phyloP scores from a whole-genome alignment of 1,139 yeast genomes.

The Sugiyamaella xylanicola region DNA sequence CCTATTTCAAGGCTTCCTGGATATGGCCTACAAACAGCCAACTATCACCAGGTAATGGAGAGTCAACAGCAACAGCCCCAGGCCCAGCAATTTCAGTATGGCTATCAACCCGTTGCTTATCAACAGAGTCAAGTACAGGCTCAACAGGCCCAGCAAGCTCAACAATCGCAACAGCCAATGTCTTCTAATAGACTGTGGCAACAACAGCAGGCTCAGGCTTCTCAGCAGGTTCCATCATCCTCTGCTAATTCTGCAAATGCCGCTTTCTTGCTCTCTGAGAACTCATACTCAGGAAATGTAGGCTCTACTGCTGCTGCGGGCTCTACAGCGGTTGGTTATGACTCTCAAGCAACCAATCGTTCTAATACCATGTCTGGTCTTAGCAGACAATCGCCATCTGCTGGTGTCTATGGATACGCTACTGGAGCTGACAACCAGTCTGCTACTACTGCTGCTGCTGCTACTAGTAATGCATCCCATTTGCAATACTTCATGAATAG shows the following conservation, averaged over 20 bases:
- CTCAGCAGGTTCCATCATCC: slow-evolving; percentile 2
- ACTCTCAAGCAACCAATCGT: neutral
- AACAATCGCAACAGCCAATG: slow-evolving; percentile 15
- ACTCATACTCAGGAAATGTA: neutral
- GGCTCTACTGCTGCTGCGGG: neutral
- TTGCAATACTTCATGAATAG: slow-evolving; percentile 5
- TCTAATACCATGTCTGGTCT: slow-evolving; percentile 2
- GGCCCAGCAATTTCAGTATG: slow-evolving; percentile 14
- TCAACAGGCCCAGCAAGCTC: slow-evolving; percentile 21
- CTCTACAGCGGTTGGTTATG: neutral
- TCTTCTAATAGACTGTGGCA: slow-evolving; percentile 16
- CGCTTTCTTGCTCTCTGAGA: slow-evolving; percentile 11
- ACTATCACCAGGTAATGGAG: slow-evolving; percentile 12
- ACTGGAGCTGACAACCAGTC: slow-evolving; percentile 53
- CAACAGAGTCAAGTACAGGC: slow-evolving; percentile 16
- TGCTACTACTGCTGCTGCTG: neutral
- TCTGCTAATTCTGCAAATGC: slow-evolving; percentile 6
- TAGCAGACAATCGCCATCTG: slow-evolving; percentile 20
- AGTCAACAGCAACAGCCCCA: slow-evolving; percentile 21
- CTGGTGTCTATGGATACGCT: slow-evolving; percentile 67
- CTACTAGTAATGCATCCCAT: slow-evolving; percentile 3
- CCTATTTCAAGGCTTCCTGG: slow-evolving; percentile 15
- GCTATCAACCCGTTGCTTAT: slow-evolving; percentile 9
- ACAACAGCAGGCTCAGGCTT: slow-evolving; percentile 10
- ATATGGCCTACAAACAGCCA: slow-evolving; percentile 6